Conservation (phyloP, 2,329 filamentous ascomycete species). For the Rutstroemia sp. region DNA sequence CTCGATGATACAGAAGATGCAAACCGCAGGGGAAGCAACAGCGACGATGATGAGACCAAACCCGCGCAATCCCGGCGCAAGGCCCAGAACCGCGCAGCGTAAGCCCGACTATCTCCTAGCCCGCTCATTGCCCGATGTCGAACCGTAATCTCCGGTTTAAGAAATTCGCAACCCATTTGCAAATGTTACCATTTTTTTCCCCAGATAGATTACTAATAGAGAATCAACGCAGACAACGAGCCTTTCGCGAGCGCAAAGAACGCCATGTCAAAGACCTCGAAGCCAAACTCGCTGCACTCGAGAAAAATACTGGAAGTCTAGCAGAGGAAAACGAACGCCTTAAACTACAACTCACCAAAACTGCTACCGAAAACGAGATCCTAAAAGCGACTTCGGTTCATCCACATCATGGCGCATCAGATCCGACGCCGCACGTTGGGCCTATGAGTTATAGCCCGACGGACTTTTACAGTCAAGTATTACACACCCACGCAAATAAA, state of each 20-base stretch:
- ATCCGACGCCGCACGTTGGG: conserved; percentile 43
- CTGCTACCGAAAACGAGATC: conserved; percentile 88
- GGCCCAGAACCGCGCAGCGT: conserved; percentile 68
- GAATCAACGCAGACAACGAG: conserved; percentile 64
- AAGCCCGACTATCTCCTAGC: conserved; percentile 32
- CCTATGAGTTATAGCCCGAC: conserved; percentile 66
- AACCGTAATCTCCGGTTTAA: neutral
- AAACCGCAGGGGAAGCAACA: conserved; percentile 31
- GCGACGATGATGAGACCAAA: conserved; percentile 44
- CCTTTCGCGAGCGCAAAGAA: conserved; percentile 94
- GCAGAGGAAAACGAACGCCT: conserved; percentile 80
- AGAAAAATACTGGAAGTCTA: conserved; percentile 64
- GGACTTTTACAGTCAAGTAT: conserved; percentile 60
- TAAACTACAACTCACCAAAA: conserved; percentile 74
- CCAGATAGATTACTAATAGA: neutral
- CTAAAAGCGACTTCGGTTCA: conserved; percentile 66
- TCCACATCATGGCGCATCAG: conserved; percentile 31
- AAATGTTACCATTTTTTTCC: neutral
- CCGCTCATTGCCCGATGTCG: neutral
- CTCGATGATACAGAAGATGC: conserved; percentile 23
- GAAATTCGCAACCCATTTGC: neutral
- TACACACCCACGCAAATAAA: conserved; percentile 54
- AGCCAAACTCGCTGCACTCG: conserved; percentile 69
- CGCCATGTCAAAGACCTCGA: conserved; percentile 90
- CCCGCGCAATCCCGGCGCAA: conserved; percentile 55